A percentile compares a stretch with the other conserved stretches of the same genome.
Evolutionary conservation across 768 basidiomycete species (phyloP).

Genomic region (Termitomyces sp.): DNA sequence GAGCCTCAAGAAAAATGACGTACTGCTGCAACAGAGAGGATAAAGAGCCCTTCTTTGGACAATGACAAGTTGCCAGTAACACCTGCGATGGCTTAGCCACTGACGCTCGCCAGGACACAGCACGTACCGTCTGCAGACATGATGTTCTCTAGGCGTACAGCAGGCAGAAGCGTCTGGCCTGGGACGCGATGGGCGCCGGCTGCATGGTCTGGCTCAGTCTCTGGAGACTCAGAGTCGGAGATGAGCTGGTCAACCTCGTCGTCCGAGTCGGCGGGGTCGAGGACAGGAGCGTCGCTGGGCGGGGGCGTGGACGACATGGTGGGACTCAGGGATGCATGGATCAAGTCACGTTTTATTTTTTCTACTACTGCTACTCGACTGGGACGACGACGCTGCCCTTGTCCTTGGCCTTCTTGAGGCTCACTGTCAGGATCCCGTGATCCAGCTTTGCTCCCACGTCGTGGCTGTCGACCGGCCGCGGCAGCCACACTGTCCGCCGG

Average conservation of each 20-base stretch:
- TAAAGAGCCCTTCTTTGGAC: slow-evolving; percentile 71
- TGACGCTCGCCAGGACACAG: slow-evolving; percentile 3
- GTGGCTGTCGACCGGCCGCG: slow-evolving; percentile 51
- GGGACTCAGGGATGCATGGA: no score
- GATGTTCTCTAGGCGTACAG: slow-evolving; percentile 66
- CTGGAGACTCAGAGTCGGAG: slow-evolving; percentile 45
- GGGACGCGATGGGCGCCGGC: slow-evolving; percentile 39
- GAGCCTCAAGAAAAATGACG: slow-evolving; percentile 10
- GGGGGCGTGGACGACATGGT: no score
- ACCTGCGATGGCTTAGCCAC: slow-evolving; percentile 28
- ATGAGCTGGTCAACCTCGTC: slow-evolving; percentile 66
- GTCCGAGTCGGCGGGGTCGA: slow-evolving; percentile 49
- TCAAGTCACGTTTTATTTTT: no score
- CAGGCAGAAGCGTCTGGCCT: slow-evolving; percentile 65
- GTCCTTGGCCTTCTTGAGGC: slow-evolving; percentile 56
- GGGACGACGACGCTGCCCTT: slow-evolving; percentile 44
- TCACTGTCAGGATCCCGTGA: slow-evolving; percentile 66
- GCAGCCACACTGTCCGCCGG: slow-evolving; percentile 68
- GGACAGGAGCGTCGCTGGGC: no score
- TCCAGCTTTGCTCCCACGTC: slow-evolving; percentile 59
- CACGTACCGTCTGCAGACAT: slow-evolving; percentile 69
- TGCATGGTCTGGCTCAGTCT: slow-evolving; percentile 23
- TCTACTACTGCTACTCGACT: slow-evolving; percentile 20
- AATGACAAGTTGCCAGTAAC: slow-evolving; percentile 57
- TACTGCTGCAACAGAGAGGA: slow-evolving; percentile 76